These are phyloP conservation scores for Phascolomyces articulosus DNA, from an alignment of 371 early-diverging fungal genomes.

Conservation along the genomic window DNA sequence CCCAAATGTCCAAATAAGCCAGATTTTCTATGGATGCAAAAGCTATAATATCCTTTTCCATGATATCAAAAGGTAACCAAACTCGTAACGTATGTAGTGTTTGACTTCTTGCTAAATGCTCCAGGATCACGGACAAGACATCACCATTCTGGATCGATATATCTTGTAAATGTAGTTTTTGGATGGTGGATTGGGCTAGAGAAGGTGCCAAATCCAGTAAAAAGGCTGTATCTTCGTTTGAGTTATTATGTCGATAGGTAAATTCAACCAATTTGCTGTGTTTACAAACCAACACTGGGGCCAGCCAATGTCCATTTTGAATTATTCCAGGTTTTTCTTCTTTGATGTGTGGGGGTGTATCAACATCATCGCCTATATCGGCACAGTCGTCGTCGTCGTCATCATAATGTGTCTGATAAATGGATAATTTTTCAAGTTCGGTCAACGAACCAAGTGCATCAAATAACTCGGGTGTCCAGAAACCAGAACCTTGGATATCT, in stretches of 20 bases:
- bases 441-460: background rate
- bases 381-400: background rate
- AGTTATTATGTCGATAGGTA: background rate
- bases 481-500: background rate
- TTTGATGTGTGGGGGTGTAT: background rate
- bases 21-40: background rate
- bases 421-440: background rate
- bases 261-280: background rate
- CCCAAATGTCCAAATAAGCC: background rate
- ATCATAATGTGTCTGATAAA: background rate
- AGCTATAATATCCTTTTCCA: background rate
- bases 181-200: background rate
- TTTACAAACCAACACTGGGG: background rate
- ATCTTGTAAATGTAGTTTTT: background rate
- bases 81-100: background rate
- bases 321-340: background rate
- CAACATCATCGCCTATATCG: too few relatives aligned
- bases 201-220: background rate
- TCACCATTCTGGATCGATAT: background rate
- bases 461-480: background rate
- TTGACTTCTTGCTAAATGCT: background rate
- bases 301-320: background rate
- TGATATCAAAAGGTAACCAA: background rate
- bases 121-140: background rate
- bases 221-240: background rate